phyloP scores from a whole-genome alignment of 2,329 filamentous ascomycete genomes.

The Apiospora kogelbergensis region DNA sequence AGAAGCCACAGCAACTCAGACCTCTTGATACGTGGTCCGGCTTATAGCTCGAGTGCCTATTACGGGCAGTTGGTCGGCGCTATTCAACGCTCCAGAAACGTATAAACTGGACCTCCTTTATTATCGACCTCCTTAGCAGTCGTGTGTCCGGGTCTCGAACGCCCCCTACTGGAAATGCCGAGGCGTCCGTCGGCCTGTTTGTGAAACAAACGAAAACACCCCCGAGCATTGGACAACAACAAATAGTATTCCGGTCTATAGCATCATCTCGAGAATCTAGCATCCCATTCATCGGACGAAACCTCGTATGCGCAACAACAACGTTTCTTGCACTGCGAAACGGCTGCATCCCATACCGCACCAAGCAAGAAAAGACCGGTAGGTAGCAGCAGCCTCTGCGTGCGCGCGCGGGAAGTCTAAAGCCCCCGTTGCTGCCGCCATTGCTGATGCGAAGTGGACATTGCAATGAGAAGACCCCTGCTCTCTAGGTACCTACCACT shows the following conservation, averaged over 20 bases:
- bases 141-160: neutral
- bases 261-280: neutral
- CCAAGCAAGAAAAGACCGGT: neutral
- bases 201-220: neutral
- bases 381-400: neutral
- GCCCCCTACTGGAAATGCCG: slow-evolving; percentile 7
- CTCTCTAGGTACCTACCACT: neutral
- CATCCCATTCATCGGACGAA: slow-evolving; percentile 3
- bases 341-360: no score
- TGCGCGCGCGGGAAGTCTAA: neutral
- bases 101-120: slow-evolving; percentile 1
- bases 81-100: neutral
- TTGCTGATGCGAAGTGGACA: slow-evolving; percentile 1
- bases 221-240: neutral
- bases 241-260: neutral
- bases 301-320: neutral
- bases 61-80: slow-evolving; percentile 2
- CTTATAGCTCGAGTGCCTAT: neutral
- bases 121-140: neutral
- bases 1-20: neutral
- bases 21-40: neutral
- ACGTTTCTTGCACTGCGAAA: neutral
- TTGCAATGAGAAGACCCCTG: slow-evolving; percentile 1
- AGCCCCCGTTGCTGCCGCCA: neutral
- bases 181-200: neutral